Conservation (phyloP, 176 grass and related monocot species). For the Alopecurus myosuroides region DNA sequence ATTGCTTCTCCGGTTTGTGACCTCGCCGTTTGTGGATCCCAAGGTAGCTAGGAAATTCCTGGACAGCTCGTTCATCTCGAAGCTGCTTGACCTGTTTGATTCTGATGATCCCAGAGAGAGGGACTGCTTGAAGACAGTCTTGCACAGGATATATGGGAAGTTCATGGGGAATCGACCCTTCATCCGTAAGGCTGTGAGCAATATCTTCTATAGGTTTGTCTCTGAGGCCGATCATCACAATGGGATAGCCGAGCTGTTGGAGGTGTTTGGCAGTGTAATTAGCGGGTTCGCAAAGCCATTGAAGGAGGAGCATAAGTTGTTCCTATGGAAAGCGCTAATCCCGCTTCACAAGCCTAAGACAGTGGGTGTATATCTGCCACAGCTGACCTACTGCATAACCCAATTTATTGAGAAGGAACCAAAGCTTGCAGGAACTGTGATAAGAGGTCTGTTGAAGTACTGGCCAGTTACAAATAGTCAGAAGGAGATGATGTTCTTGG, state of each 20-base stretch:
- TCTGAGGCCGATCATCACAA: slow-evolving; percentile 80
- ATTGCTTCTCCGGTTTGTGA: slow-evolving; percentile 80
- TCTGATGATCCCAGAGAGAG: slow-evolving; percentile 94
- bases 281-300: slow-evolving; percentile 87
- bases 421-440: slow-evolving; percentile 68
- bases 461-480: slow-evolving; percentile 92
- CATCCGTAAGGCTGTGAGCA: slow-evolving; percentile 84
- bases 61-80: slow-evolving; percentile 67
- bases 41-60: slow-evolving; percentile 90
- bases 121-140: slow-evolving; percentile 74
- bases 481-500: slow-evolving; percentile 98
- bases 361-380: slow-evolving; percentile 68
- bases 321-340: slow-evolving; percentile 74
- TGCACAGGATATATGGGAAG: slow-evolving; percentile 83
- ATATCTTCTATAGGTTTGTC: slow-evolving; percentile 79
- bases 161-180: slow-evolving; percentile 82
- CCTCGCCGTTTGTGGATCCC: slow-evolving; percentile 69
- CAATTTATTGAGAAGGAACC: slow-evolving; percentile 95
- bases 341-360: slow-evolving; percentile 79
- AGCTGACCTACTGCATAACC: slow-evolving; percentile 83
- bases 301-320: slow-evolving; percentile 92
- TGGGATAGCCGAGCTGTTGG: slow-evolving; percentile 78
- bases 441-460: slow-evolving; percentile 81
- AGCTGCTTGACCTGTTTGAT: slow-evolving; percentile 86
- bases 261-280: slow-evolving; percentile 87